Evolutionary conservation across 768 basidiomycete genomes (phyloP), one percentile per base, ranked within the genome.

Genomic region (Auriscalpium vulgare): DNA sequence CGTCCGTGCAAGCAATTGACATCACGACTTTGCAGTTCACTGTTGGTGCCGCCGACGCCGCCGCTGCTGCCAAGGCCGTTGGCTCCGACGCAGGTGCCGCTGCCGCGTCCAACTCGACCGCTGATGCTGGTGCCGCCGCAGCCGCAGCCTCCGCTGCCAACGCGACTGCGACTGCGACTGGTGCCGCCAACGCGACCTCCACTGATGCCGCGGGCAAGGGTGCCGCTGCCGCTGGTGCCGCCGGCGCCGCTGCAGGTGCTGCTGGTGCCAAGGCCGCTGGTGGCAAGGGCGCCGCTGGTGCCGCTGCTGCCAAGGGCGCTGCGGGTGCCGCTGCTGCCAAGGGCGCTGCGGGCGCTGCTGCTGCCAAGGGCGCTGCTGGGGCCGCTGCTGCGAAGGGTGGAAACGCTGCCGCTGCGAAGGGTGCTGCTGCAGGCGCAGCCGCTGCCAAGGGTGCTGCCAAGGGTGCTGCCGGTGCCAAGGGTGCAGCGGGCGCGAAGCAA

Each of bases 1-100:
- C 10, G 37, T 46, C 2, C 16, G 8, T 50, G 5, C 17, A 23
- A 8, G 13, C n/a, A 21, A 10, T 37, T 10, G 23, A 1, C 44
- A 16, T 14, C 6, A 13, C 48, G 21, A 52, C 48, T n/a, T 29
- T 29, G 29, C 29, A 65, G 50, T 51, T 60, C 40, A 57, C 56
- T 7, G 56, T 57, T 14, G 56, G 56, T 47, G 53, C 59, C 23
- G 62, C 58, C 45, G 55, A 53, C 47, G 64, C 57, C 40, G n/a
- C 35, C 16, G 58, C 52, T n/a, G 58, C 23, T 19, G 44, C 19
- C 17, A 46, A 21, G 1, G 46, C 43, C 37, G 44, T 46, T 40
- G 54, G 35, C 50, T 21, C 21, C 2, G 35, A 45, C 13, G 11
- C 57, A 47, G 59, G 59, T 13, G 54, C 19, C 52, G 46, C 45